Evolutionary conservation across 2,329 filamentous ascomycete species (phyloP).

Genomic region (Tolypocladium endophyticum): DNA sequence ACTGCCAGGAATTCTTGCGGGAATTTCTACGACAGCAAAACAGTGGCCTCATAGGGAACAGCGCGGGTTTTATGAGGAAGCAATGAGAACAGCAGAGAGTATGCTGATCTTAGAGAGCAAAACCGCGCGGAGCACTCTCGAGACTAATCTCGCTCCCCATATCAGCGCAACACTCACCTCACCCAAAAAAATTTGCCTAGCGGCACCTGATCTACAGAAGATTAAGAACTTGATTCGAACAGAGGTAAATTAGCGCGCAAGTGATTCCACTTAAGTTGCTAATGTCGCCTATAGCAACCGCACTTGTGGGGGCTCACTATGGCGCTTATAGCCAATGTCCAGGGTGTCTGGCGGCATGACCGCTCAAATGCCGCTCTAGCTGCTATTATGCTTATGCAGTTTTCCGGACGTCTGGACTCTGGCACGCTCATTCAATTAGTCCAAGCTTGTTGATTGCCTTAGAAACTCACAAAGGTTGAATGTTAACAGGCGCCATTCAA

Average conservation of each 20-base stretch:
- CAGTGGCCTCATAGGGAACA: not conserved
- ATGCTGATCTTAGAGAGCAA: not conserved
- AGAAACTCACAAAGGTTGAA: not conserved
- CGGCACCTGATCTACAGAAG: not conserved
- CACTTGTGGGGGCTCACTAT: not conserved
- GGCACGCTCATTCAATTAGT: not conserved
- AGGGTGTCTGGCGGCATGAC: not conserved
- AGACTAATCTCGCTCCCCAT: not conserved
- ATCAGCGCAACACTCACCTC: not conserved
- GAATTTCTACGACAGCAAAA: not conserved
- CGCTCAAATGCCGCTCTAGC: not conserved
- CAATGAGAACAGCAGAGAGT: not conserved
- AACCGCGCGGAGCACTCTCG: not conserved
- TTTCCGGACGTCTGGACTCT: not conserved
- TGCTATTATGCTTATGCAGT: not conserved
- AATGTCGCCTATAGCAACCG: not conserved
- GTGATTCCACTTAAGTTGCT: not conserved
- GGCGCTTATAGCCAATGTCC: not conserved
- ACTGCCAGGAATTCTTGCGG: not conserved
- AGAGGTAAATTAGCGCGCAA: not conserved
- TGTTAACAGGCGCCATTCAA: not conserved
- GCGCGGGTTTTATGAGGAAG: not conserved
- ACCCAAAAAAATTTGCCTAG: not conserved
- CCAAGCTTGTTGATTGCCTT: not conserved
- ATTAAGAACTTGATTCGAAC: not conserved